Evolutionary conservation across 1,284 basidiomycete species (phyloP).

Genomic region (Moniliella sp.): DNA sequence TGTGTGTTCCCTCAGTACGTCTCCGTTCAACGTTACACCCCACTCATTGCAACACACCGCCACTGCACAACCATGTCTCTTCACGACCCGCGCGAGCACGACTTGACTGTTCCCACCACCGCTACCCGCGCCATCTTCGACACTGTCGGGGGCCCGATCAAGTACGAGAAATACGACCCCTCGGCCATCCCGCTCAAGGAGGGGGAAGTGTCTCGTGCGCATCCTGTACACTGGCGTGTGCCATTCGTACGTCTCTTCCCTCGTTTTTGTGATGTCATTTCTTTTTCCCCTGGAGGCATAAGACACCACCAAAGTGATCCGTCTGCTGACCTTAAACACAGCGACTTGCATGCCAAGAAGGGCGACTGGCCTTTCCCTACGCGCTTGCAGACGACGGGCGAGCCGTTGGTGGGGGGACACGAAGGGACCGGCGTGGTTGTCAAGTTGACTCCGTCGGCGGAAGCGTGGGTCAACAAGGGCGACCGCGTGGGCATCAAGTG

Average conservation of each 20-base stretch:
- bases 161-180: no score
- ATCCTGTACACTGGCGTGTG: conserved; percentile 36
- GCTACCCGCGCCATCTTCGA: conserved; percentile 16
- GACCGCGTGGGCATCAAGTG: conserved; percentile 64
- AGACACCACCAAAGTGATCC: no score
- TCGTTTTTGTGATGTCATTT: no score
- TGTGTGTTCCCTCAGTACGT: no score
- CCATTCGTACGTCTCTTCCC: no score
- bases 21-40: no score
- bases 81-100: conserved; percentile 15
- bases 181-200: conserved; percentile 55
- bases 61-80: no score
- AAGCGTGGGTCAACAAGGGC: conserved; percentile 43
- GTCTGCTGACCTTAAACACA: no score
- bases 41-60: no score
- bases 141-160: conserved; percentile 17
- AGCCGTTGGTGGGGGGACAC: conserved; percentile 63
- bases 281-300: no score
- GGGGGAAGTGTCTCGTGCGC: conserved; percentile 60
- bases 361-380: conserved; percentile 32
- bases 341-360: conserved; percentile 15
- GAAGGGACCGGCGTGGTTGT: conserved; percentile 49
- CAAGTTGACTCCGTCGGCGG: conserved; percentile 52
- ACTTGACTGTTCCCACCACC: conserved; percentile 9
- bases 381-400: background rate